Percentiles rank a stretch among this genome's conserved stretches.
phyloP scores from a whole-genome alignment of 257 asterid species.

The Misopates orontium region DNA sequence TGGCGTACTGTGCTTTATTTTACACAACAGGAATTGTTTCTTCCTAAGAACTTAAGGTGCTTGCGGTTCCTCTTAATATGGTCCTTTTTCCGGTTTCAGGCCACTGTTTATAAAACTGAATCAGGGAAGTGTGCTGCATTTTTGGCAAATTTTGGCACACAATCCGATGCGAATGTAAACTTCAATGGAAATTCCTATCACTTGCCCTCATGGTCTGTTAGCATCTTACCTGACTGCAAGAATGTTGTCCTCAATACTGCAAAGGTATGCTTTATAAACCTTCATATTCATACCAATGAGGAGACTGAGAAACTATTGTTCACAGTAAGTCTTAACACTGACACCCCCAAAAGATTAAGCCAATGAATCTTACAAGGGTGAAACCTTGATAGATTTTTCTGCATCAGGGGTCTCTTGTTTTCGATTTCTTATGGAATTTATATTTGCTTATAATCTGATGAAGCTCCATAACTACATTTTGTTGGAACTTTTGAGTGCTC shows the following conservation, averaged over 20 bases:
- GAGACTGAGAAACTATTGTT: background rate
- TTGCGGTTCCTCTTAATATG: slow-evolving; percentile 8
- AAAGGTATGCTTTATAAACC: slow-evolving; percentile 48
- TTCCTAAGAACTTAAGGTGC: background rate
- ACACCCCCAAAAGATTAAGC: background rate
- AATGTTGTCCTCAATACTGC: slow-evolving; percentile 74
- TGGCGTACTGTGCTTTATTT: too few species aligned
- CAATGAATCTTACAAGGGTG: background rate
- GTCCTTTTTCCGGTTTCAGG: slow-evolving; percentile 44
- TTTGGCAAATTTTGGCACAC: slow-evolving; percentile 62
- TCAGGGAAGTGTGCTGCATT: slow-evolving; percentile 80
- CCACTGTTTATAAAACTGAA: slow-evolving; percentile 61
- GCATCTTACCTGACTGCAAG: slow-evolving; percentile 91
- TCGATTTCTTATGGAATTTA: slow-evolving; percentile 7
- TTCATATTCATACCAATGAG: background rate
- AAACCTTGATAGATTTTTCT: background rate
- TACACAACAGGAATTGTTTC: background rate
- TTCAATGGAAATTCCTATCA: slow-evolving; percentile 67
- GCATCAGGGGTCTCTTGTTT: background rate
- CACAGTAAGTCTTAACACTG: background rate
- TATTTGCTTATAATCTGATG: background rate
- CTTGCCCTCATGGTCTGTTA: slow-evolving; percentile 91
- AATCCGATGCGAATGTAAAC: slow-evolving; percentile 58
- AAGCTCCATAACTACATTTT: slow-evolving; percentile 1
- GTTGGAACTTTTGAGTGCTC: background rate